Base-by-base conservation (phyloP, 2,329 filamentous ascomycete genomes). In the Hymenoscyphus fraxineus region DNA sequence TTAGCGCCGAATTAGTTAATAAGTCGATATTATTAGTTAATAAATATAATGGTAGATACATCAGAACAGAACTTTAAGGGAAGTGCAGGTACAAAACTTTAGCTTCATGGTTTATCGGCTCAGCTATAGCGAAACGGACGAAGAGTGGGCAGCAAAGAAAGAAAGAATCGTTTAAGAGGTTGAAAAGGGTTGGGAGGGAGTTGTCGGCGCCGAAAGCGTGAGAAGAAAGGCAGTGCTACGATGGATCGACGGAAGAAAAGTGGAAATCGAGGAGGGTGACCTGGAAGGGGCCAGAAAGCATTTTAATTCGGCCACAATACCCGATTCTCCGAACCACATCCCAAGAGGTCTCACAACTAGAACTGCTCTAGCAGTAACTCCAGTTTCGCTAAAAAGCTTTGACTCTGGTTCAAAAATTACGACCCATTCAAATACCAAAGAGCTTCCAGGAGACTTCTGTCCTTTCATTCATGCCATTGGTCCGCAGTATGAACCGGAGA, bases 41-140 rank as follows among this genome's bases (percentile, higher is more conserved):
- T n/a, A n/a, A n/a, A n/a, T n/a, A n/a, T n/a, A n/a, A n/a, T n/a
- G n/a, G n/a, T n/a, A n/a, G n/a, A n/a, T n/a, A n/a, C n/a, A n/a
- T n/a, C n/a, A n/a, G n/a, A n/a, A n/a, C n/a, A n/a, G 58, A 39
- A 60, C 39, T 10, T 58, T 65, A 44, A 47, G 27, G n/a, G 60
- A 58, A 15, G 58, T 67, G 16, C 61, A 63, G 9, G 38, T 67
- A 0, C 65, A 67, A 44, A 56, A 13, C 12, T 71, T 68, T 59
- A 69, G 70, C 4, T 68, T 70, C 51, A 64, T 71, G 27, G 58
- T 67, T 39, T 71, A 71, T 64, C 51, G 68, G 56, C 22, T 70
- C 6, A 54, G 61, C 2, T 71, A 71, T 55, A 58, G 19, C 0
- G 44, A 65, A 31, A 70, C 22, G 44, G 68, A 70, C 16, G 61